Evolutionary conservation across 441 rosid genomes (phyloP), one percentile per base, ranked within the genome.

Genomic region (Corymbia citriodora): DNA sequence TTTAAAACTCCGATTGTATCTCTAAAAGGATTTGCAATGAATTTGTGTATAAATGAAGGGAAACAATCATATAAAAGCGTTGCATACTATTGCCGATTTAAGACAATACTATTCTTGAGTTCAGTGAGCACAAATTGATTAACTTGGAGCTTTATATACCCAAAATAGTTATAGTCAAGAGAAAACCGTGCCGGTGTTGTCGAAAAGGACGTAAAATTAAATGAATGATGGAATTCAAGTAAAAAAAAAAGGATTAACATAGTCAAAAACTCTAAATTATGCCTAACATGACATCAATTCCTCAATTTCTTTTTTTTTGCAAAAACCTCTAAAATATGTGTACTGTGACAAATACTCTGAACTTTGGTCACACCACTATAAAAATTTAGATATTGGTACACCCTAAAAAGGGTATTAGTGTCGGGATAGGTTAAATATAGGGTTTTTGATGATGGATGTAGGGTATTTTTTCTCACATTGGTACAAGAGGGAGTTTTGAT

Each of bases 381-480:
- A 25, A 40, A 59, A 23, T 59, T 25, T 59, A 59, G 65, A 59
- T 59, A 59, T 59, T 1, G 3, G 25, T 25, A 59, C 65, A 59
- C 65, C 14, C 0, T 0, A 1, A 59, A 59, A 23, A 25, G 0
- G 29, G n/a, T 25, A 59, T 2, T 4, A 55, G 61, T 55, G 61
- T 55, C 11, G 23, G 23, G 23, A 12, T 23, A 10, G 63, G n/a
- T 13, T 23, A 59, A 23, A 25, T 40, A 40, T 40, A 40, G 45
- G 45, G 6, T 40, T 40, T 40, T 40, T 40, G 45, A 6, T 40
- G 45, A 40, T 40, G 45, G 45, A 10, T 25, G 29, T 6, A 59
- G 65, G 63, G 7, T 59, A 59, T 2, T 59, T 23, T 40, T 40
- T 40, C 5, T 59, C 10, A 59, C 63, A 10, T 7, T 29, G 14